Evolutionary conservation across 2,329 filamentous ascomycete genomes (phyloP), one percentile per base, ranked within the genome.

Genomic region (Fusarium xylarioides): DNA sequence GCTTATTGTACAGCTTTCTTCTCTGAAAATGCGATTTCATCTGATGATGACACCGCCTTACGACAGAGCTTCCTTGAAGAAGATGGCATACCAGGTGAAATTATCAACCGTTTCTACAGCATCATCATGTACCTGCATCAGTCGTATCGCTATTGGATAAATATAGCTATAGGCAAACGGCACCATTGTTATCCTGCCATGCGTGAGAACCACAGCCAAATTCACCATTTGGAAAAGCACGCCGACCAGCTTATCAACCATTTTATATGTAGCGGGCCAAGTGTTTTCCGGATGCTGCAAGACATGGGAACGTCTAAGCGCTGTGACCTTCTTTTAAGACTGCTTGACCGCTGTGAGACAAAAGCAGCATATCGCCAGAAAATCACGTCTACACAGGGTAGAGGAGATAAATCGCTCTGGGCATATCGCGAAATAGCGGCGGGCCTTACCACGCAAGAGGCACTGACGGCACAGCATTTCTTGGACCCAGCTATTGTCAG

Each of bases 171-270:
- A 16, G 28, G 19, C 19, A n/a, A 12, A 26, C 7, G 11, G 42
- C 10, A 2, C 4, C 11, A n/a, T 10, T 15, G 9, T 21, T 5
- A 2, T n/a, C 2, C 21, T 49, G 11, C 14, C 11, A n/a, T 16
- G 15, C 10, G 3, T 10, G 21, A 32, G 6, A n/a, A 9, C 5
- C 7, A 2, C 4, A 9, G 5, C 7, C 5, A n/a, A 9, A 1
- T 12, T 18, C 21, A 4, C 9, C 5, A 5, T 18, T 23, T 12
- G 21, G 16, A 7, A 23, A 23, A 34, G 11, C 11, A 19, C 16
- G 10, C 23, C 15, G 4, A 3, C 4, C 30, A 4, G 7, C 47
- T 50, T 18, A 9, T 50, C n/a, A 19, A 34, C 4, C n/a, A 50
- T 23, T 23, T 50, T 23, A 8, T 50, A 11, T 23, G 11, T 23